phyloP scores from a whole-genome alignment of 768 basidiomycete genomes.

The Tylopilus plumbeoviolaceoides region DNA sequence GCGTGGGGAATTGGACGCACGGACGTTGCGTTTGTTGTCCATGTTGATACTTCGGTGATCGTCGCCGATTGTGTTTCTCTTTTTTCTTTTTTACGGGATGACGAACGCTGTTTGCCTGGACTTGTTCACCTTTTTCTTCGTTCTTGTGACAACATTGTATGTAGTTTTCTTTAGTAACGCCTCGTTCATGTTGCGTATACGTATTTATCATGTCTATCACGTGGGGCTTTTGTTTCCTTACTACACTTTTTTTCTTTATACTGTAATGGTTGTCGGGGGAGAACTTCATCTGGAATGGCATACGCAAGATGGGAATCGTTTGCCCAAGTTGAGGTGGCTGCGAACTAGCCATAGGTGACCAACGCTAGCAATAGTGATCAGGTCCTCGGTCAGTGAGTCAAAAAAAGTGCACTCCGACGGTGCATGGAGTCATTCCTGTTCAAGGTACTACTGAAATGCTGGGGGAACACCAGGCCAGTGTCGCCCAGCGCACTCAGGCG shows the following conservation, averaged over 20 bases:
- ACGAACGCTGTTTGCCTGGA: neutral
- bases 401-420: too few species aligned
- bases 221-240: neutral
- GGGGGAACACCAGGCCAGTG: too few species aligned
- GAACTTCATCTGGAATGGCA: too few species aligned
- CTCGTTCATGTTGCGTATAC: neutral
- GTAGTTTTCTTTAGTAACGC: neutral
- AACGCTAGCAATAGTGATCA: too few species aligned
- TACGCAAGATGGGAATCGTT: too few species aligned
- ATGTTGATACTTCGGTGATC: conserved; percentile 29
- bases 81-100: neutral
- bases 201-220: neutral
- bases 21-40: conserved; percentile 43
- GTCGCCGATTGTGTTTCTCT: conserved; percentile 1
- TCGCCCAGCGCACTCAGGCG: too few species aligned
- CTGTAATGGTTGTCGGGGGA: too few species aligned
- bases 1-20: conserved; percentile 42
- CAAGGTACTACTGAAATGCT: too few species aligned
- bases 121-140: neutral
- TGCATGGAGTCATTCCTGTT: too few species aligned
- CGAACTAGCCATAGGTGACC: too few species aligned
- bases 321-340: too few species aligned
- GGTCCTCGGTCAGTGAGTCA: too few species aligned
- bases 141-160: conserved; percentile 2
- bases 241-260: neutral